These are phyloP conservation scores for Candida khao-thaluensis DNA, from an alignment of 805 yeast species.

Conservation along the genomic window DNA sequence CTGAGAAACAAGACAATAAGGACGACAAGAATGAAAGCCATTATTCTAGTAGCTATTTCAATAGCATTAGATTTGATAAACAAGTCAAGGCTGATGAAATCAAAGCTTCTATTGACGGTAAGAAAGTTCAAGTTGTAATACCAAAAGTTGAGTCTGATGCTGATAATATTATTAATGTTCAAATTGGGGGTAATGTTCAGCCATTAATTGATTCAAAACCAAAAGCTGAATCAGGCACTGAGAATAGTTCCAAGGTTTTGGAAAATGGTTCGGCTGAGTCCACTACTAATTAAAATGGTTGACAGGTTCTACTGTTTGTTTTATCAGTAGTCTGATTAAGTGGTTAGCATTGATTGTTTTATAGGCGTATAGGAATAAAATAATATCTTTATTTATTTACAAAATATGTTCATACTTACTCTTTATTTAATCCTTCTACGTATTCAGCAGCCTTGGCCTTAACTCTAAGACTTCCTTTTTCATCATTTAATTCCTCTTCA, in stretches of 20 bases:
- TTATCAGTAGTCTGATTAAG: no score
- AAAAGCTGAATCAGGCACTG: not conserved
- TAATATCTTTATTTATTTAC: no score
- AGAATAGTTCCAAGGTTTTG: no score
- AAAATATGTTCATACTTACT: no score
- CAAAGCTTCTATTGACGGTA: constrained; percentile 20
- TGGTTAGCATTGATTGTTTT: no score
- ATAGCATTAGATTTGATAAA: constrained; percentile 20
- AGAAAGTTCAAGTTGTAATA: constrained; percentile 17
- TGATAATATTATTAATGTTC: constrained; percentile 9
- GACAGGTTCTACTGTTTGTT: no score
- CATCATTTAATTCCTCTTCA: constrained; percentile 70
- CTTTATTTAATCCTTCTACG: constrained; percentile 39
- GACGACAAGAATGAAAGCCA: constrained; percentile 9
- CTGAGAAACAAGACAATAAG: constrained; percentile 16
- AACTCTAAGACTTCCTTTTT: constrained; percentile 73
- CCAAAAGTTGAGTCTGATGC: constrained; percentile 18
- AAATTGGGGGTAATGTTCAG: constrained; percentile 9
- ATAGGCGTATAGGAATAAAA: no score
- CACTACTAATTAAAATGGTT: no score
- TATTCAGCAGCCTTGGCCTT: constrained; percentile 88
- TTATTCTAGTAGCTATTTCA: constrained; percentile 16
- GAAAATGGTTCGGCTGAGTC: no score
- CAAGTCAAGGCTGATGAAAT: constrained; percentile 21
- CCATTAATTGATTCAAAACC: constrained; percentile 6